Evolutionary conservation across 768 basidiomycete species (phyloP).

Genomic region (Solioccasus polychromus): DNA sequence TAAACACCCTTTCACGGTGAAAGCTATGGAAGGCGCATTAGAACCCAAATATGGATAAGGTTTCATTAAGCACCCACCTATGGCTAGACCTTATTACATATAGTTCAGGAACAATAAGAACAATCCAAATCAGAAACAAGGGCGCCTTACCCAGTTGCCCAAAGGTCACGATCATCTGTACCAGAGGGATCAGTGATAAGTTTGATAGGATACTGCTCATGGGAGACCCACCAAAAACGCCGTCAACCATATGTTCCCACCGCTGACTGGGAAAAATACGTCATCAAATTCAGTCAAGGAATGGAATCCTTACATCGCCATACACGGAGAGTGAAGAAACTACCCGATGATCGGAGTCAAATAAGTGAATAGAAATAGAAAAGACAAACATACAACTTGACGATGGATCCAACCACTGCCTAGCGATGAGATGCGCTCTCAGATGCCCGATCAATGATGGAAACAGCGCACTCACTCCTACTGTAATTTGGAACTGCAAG

Average conservation of each 20-base stretch:
- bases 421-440: conserved; percentile 16
- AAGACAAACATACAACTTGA: conserved; percentile 45
- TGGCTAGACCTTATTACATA: conserved; percentile 34
- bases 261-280: conserved; percentile 44
- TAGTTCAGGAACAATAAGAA: conserved; percentile 2
- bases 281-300: neutral
- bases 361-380: neutral
- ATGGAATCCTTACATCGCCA: conserved; percentile 52
- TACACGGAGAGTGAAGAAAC: conserved; percentile 57
- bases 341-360: conserved; percentile 17
- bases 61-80: conserved; percentile 30
- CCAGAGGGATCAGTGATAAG: neutral
- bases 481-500: conserved; percentile 42
- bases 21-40: conserved; percentile 32
- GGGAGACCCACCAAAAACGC: conserved; percentile 41
- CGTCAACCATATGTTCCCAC: conserved; percentile 47
- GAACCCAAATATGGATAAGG: neutral
- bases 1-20: conserved; percentile 43
- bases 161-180: conserved; percentile 44
- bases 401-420: conserved; percentile 54
- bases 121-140: neutral
- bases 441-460: neutral
- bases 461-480: conserved; percentile 32
- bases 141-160: conserved; percentile 47
- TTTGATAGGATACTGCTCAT: neutral